Conservation (phyloP, 441 rosid species). For the Geranium incanum region DNA sequence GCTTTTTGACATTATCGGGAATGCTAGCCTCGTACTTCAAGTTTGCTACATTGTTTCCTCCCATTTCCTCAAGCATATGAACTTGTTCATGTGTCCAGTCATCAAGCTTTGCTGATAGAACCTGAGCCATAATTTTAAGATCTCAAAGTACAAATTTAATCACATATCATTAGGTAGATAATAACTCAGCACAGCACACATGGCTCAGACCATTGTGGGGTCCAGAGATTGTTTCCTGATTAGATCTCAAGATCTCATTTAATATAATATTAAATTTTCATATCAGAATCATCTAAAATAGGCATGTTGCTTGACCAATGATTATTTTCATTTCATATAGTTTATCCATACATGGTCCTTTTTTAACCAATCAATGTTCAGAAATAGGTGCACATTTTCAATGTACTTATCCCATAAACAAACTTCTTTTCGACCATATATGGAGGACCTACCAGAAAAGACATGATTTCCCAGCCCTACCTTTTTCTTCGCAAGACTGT, state of each 20-base stretch:
- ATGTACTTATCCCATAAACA: neutral
- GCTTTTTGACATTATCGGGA: constrained; percentile 59
- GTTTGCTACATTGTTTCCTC: constrained; percentile 72
- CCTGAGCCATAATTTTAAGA: constrained; percentile 38
- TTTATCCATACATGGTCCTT: neutral
- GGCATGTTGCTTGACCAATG: neutral
- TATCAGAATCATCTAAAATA: neutral
- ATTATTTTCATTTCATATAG: neutral
- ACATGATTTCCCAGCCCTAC: neutral
- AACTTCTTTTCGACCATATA: neutral
- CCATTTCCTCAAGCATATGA: constrained; percentile 41
- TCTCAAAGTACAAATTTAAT: constrained; percentile 12
- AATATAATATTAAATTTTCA: neutral
- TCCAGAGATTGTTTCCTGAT: neutral
- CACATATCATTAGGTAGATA: neutral
- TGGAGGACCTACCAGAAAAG: neutral
- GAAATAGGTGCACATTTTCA: neutral
- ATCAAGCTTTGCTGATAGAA: constrained; percentile 80
- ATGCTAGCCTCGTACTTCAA: constrained; percentile 66
- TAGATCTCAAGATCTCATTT: neutral
- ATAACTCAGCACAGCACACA: neutral
- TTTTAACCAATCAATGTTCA: neutral
- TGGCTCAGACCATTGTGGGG: neutral
- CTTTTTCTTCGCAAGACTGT: too few relatives aligned
- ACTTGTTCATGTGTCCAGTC: constrained; percentile 99